Evolutionary conservation across 768 basidiomycete genomes (phyloP), one percentile per base, ranked within the genome.

Genomic region (Russula emetica): DNA sequence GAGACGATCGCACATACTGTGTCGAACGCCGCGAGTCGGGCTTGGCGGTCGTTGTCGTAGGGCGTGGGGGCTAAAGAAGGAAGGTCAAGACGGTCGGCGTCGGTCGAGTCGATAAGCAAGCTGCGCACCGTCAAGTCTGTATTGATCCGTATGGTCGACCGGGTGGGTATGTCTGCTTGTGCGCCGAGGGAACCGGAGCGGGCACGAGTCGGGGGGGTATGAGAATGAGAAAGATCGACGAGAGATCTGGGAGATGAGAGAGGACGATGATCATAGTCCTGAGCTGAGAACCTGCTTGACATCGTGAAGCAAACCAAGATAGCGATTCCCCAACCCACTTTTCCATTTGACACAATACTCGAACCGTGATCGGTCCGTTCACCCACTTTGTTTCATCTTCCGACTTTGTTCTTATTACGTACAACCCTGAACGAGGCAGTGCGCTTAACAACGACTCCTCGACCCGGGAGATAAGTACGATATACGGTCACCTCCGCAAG

Each of bases 21-120:
- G 56, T 56, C 20, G 68, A 70, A 32, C 78, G 77, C 67, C 71
- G 73, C 64, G 82, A 82, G 47, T 74, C 63, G 6, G 81, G 79
- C 63, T 82, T 85, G 11, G 82, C 77, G 3, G 76, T 74, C 16
- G 77, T 78, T 0, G 81, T 79, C 45, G 82, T 50, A 11, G 80
- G 78, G 64, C 49, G 49, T 22, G 54, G 34, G 55, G 55, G 34
- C 58, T 66, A 61, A 44, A 49, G 38, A 53, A 22, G 55, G 40
- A 40, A 24, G 24, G 18, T 5, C 32, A 5, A 32, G 8, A 32
- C 32, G 32, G 32, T 7, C 32, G 32, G 32, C 32, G 32, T 32
- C 32, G 1, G 45, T 40, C 11, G 28, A 30, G 8, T 26, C 8
- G 58, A 55, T 64, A 44, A 62, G 45, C 6, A 32, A 16, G 16